These are phyloP conservation scores for Cladobotryum mycophilum DNA, from an alignment of 2,329 filamentous ascomycete species.

Conservation along the genomic window DNA sequence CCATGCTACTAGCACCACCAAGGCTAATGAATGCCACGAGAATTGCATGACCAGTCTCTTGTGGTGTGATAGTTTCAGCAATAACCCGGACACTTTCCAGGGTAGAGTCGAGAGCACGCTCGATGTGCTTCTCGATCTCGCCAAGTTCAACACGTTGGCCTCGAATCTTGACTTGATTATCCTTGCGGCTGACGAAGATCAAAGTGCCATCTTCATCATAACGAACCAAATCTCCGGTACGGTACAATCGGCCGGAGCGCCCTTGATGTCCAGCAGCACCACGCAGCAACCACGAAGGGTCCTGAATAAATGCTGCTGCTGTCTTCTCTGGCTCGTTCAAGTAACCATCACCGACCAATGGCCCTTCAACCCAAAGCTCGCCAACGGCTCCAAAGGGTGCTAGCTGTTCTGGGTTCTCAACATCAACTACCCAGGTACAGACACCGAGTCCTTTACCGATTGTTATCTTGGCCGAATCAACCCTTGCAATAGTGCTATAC, in stretches of 20 bases:
- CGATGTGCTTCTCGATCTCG: constrained; percentile 6
- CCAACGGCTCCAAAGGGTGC: background rate
- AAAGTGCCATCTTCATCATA: background rate
- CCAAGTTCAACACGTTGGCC: constrained; percentile 45
- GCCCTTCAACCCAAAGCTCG: background rate
- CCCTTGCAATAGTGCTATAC: no score
- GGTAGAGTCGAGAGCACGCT: no score
- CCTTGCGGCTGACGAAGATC: constrained; percentile 29
- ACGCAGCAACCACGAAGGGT: background rate
- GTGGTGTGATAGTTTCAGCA: no score
- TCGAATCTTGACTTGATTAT: constrained; percentile 47
- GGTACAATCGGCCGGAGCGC: background rate
- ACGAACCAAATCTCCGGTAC: background rate
- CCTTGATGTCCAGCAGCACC: background rate
- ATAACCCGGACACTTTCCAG: no score
- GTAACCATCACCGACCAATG: background rate
- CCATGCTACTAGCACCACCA: no score
- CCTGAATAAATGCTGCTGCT: background rate
- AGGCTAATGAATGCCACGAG: no score
- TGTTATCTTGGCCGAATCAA: background rate
- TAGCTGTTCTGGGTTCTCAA: background rate
- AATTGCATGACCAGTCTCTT: no score
- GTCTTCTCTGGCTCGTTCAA: background rate
- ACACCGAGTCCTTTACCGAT: background rate
- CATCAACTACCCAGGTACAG: background rate